These are phyloP conservation scores for Metschnikowia dekortorum DNA, from an alignment of 805 yeast species.

Conservation along the genomic window DNA sequence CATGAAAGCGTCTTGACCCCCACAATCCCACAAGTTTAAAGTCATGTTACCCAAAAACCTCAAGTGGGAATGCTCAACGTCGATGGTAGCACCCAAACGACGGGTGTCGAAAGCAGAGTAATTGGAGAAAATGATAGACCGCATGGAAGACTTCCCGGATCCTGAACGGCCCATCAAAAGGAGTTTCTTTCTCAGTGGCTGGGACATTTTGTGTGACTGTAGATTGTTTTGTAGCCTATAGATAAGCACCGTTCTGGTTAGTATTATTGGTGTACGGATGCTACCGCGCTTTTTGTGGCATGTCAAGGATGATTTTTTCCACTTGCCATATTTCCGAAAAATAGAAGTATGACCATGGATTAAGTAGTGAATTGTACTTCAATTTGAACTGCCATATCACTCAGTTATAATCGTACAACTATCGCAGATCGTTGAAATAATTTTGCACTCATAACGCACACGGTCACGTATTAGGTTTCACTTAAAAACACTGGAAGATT, in stretches of 20 bases:
- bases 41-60: conserved; percentile 94
- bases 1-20: conserved; percentile 96
- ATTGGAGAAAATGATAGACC: conserved; percentile 91
- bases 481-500: too few relatives aligned
- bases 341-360: too few relatives aligned
- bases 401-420: too few relatives aligned
- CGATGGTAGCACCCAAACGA: conserved; percentile 93
- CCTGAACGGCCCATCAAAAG: conserved; percentile 83
- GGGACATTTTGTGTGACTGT: conserved; percentile 11
- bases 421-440: too few relatives aligned
- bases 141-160: conserved; percentile 96
- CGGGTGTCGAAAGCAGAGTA: conserved; percentile 96
- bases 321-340: too few relatives aligned
- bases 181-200: conserved; percentile 33
- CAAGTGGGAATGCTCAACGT: conserved; percentile 95
- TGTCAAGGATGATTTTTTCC: neutral
- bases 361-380: too few relatives aligned
- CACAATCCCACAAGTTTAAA: conserved; percentile 95
- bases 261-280: neutral
- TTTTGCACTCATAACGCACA: too few relatives aligned
- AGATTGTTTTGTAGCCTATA: neutral
- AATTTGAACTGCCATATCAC: too few relatives aligned
- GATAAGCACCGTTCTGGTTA: neutral
- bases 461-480: too few relatives aligned
- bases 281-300: neutral